Evolutionary conservation across 805 yeast genomes (phyloP).

Genomic region (Saccharomycopsis malanga): DNA sequence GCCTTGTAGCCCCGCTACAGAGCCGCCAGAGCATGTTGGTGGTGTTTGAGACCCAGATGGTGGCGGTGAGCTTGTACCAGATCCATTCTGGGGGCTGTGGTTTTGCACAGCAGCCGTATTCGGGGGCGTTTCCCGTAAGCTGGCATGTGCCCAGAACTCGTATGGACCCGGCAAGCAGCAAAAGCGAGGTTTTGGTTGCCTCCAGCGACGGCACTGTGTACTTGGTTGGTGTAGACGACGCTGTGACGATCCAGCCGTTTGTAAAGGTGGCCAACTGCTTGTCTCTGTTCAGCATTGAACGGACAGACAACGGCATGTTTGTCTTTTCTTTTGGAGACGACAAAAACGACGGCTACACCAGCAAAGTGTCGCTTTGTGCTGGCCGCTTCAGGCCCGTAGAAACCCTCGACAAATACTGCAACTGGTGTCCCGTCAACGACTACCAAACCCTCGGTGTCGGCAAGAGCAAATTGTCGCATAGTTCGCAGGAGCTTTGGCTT

Average conservation of each 20-base stretch:
- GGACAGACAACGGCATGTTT: not conserved
- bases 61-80: not conserved
- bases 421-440: slow-evolving; percentile 12
- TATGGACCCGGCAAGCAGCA: not conserved
- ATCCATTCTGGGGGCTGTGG: slow-evolving; percentile 6
- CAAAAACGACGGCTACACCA: slow-evolving; percentile 5
- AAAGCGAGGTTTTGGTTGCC: slow-evolving; percentile 5
- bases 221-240: not conserved
- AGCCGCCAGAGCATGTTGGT: slow-evolving; percentile 1
- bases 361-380: not conserved
- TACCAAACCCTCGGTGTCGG: not conserved
- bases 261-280: not conserved
- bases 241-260: not conserved
- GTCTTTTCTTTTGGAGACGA: slow-evolving; percentile 10
- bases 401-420: slow-evolving; percentile 4
- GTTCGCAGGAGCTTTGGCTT: slow-evolving; percentile 15
- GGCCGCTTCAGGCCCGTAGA: not conserved
- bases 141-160: slow-evolving; percentile 1
- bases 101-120: not conserved
- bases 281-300: slow-evolving; percentile 6
- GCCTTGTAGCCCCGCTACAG: slow-evolving; percentile 5
- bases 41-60: not conserved
- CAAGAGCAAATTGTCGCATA: not conserved
- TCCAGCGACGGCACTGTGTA: slow-evolving; percentile 7
- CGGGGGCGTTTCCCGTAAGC: slow-evolving; percentile 6